phyloP scores from a whole-genome alignment of 2,329 filamentous ascomycete genomes.

The Cladobotryum protrusum region DNA sequence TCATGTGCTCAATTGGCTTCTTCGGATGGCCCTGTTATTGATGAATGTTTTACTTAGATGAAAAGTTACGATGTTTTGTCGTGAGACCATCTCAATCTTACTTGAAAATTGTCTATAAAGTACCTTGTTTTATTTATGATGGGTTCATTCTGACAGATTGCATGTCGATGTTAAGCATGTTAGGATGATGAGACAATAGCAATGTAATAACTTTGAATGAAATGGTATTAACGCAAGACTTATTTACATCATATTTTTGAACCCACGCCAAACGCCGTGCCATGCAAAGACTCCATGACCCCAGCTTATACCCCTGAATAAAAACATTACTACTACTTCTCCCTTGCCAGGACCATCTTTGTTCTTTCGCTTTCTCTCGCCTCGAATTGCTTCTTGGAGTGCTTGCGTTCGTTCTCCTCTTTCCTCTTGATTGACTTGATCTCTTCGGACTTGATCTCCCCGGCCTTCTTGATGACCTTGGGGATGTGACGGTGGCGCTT shows the following conservation, averaged over 20 bases:
- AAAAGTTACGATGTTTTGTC: slow-evolving; percentile 7
- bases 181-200: too few species aligned
- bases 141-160: too few species aligned
- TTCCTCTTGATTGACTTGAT: slow-evolving; percentile 79
- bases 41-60: slow-evolving; percentile 2
- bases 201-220: too few species aligned
- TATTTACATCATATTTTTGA: not conserved
- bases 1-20: too few species aligned
- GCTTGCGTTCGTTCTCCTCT: slow-evolving; percentile 91
- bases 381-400: slow-evolving; percentile 76
- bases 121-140: too few species aligned
- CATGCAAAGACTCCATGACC: slow-evolving; percentile 20
- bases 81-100: not conserved
- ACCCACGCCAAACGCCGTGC: slow-evolving; percentile 25
- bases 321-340: slow-evolving; percentile 38
- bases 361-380: slow-evolving; percentile 74
- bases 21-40: too few species aligned
- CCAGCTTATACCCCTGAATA: not conserved
- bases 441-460: slow-evolving; percentile 89
- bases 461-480: slow-evolving; percentile 90
- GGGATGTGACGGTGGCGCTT: slow-evolving; percentile 86
- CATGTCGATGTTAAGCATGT: too few species aligned
- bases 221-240: not conserved
- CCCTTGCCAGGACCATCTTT: slow-evolving; percentile 76
- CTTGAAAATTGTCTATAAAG: too few species aligned